Evolutionary conservation across 768 basidiomycete genomes (phyloP).

Genomic region (Tylopilus plumbeoviolaceoides): DNA sequence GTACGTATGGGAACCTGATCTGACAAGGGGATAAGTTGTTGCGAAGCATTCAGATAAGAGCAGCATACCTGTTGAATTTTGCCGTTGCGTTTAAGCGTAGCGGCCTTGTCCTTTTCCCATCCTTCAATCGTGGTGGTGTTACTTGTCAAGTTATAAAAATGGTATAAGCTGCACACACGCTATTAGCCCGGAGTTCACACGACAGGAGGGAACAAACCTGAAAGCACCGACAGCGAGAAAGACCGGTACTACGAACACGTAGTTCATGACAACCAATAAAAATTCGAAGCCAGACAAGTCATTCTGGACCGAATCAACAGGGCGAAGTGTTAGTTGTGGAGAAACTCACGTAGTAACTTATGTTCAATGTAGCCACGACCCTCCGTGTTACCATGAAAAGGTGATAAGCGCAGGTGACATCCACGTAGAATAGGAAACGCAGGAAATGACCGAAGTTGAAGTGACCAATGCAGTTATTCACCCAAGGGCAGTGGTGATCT

Average conservation of each 20-base stretch:
- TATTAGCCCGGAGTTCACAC: constrained; percentile 12
- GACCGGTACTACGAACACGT: constrained; percentile 80
- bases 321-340: background rate
- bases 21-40: constrained; percentile 26
- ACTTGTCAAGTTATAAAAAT: constrained; percentile 67
- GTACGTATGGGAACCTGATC: constrained; percentile 92
- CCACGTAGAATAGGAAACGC: constrained; percentile 90
- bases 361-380: constrained; percentile 44
- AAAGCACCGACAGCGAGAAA: constrained; percentile 85
- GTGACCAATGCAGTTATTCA: constrained; percentile 93
- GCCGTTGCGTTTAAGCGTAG: constrained; percentile 78
- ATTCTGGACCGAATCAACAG: constrained; percentile 42
- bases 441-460: constrained; percentile 87
- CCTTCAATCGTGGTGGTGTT: constrained; percentile 97
- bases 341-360: constrained; percentile 50
- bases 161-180: constrained; percentile 65
- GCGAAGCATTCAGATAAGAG: background rate
- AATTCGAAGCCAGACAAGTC: constrained; percentile 67
- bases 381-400: constrained; percentile 74
- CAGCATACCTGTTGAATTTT: constrained; percentile 70
- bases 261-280: constrained; percentile 85
- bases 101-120: constrained; percentile 96
- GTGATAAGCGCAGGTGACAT: constrained; percentile 87
- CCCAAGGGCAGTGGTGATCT: constrained; percentile 94
- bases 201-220: constrained; percentile 46